phyloP scores from a whole-genome alignment of 202 grass and related monocot genomes.

The Zizania palustris region DNA sequence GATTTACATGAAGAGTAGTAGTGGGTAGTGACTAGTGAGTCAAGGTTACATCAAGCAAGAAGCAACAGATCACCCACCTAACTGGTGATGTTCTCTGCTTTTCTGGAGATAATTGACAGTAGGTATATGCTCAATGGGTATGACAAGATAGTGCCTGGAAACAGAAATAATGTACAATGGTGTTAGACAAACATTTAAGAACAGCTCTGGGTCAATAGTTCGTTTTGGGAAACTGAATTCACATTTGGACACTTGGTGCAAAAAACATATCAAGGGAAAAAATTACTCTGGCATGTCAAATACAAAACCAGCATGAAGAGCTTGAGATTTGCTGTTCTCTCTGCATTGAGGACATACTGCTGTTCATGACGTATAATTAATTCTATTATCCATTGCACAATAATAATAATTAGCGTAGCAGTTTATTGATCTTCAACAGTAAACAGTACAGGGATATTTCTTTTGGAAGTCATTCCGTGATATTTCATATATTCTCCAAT shows the following conservation, averaged over 20 bases:
- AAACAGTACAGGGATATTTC: background rate
- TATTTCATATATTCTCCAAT: background rate
- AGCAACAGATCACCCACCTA: conserved; percentile 55
- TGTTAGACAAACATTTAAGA: background rate
- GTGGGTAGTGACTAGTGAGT: too few species aligned
- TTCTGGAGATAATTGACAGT: conserved; percentile 63
- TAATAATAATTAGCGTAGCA: background rate
- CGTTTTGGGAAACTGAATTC: background rate
- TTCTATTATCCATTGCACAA: background rate
- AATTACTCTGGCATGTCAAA: background rate
- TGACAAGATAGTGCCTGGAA: conserved; percentile 89
- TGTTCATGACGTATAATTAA: background rate
- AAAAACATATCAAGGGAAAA: background rate
- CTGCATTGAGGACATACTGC: background rate
- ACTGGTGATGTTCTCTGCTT: conserved; percentile 64
- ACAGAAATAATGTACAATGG: background rate
- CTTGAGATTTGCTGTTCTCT: background rate
- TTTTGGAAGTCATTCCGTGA: background rate
- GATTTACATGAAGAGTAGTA: background rate
- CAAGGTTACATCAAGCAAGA: conserved; percentile 21
- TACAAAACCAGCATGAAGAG: background rate
- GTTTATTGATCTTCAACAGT: background rate
- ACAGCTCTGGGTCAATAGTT: background rate
- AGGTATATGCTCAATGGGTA: conserved; percentile 78
- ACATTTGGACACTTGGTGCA: background rate